Conservation (phyloP, 169 alveolate species). For the Plasmodium gonderi region DNA sequence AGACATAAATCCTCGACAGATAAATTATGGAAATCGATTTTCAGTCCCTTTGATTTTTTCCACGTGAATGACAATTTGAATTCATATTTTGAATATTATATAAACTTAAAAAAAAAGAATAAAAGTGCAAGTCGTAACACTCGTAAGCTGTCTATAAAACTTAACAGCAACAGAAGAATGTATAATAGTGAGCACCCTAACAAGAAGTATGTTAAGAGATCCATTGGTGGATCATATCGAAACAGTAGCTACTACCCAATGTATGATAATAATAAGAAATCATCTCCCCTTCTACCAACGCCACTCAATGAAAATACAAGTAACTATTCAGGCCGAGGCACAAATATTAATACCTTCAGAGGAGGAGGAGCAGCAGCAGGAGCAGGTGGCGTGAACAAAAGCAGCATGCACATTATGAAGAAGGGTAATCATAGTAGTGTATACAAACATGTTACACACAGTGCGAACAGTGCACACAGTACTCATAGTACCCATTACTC, state of each 20-base stretch:
- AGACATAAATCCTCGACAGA: neutral
- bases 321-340: neutral
- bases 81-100: slow-evolving; percentile 33
- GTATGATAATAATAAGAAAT: neutral
- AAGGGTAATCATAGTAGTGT: neutral
- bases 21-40: slow-evolving; percentile 26
- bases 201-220: neutral
- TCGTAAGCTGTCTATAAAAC: slow-evolving; percentile 9
- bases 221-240: neutral
- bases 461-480: neutral
- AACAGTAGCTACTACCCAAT: neutral
- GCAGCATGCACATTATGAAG: neutral
- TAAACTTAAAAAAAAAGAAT: neutral
- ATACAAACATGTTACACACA: neutral
- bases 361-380: neutral
- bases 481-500: too few species aligned
- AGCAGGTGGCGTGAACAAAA: neutral
- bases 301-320: neutral
- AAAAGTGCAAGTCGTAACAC: neutral
- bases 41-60: slow-evolving; percentile 37
- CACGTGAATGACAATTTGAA: slow-evolving; percentile 30
- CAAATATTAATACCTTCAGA: neutral
- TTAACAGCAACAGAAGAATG: neutral
- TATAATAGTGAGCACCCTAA: neutral
- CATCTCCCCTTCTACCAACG: neutral